Percentiles rank a stretch among this genome's conserved stretches.
Evolutionary conservation across 2,329 filamentous ascomycete species (phyloP).

Genomic region (Scopulariopsis brevicaulis): DNA sequence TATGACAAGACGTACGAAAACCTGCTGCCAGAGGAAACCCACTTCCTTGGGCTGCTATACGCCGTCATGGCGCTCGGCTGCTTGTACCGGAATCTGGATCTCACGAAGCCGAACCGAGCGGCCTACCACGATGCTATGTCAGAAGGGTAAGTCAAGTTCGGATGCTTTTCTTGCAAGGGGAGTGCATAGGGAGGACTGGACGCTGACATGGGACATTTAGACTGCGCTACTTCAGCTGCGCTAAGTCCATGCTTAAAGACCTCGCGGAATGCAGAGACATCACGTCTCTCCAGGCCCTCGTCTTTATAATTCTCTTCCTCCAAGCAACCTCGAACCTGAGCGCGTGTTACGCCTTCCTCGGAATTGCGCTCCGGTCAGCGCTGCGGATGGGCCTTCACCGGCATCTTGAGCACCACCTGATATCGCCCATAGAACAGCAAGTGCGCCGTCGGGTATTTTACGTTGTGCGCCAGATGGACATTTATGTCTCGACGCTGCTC

Average conservation of each 20-base stretch:
- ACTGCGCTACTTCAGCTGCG: conserved; percentile 61
- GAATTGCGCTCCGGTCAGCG: conserved; percentile 65
- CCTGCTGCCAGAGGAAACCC: conserved; percentile 52
- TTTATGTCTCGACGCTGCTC: conserved; percentile 55
- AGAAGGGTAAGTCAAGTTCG: conserved; percentile 35
- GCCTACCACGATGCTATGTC: conserved; percentile 40
- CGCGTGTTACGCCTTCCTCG: conserved; percentile 70
- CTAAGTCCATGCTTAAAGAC: conserved; percentile 53
- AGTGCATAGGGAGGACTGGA: neutral
- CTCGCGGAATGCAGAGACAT: conserved; percentile 63
- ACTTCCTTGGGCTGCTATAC: conserved; percentile 61
- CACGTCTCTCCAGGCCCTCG: conserved; percentile 59
- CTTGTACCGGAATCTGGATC: conserved; percentile 53
- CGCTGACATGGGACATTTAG: conserved; percentile 25
- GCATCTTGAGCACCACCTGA: conserved; percentile 51
- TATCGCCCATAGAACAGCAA: conserved; percentile 53
- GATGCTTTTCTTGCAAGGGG: neutral
- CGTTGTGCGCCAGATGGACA: conserved; percentile 59
- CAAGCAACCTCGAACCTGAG: conserved; percentile 70
- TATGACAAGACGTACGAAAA: conserved; percentile 58
- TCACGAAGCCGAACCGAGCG: conserved; percentile 32
- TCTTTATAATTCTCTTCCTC: conserved; percentile 73
- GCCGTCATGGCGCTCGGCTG: conserved; percentile 61
- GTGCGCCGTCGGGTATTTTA: conserved; percentile 55
- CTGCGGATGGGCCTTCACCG: conserved; percentile 70